phyloP scores from a whole-genome alignment of 495 filamentous ascomycete genomes.

The Neurospora hispaniola region DNA sequence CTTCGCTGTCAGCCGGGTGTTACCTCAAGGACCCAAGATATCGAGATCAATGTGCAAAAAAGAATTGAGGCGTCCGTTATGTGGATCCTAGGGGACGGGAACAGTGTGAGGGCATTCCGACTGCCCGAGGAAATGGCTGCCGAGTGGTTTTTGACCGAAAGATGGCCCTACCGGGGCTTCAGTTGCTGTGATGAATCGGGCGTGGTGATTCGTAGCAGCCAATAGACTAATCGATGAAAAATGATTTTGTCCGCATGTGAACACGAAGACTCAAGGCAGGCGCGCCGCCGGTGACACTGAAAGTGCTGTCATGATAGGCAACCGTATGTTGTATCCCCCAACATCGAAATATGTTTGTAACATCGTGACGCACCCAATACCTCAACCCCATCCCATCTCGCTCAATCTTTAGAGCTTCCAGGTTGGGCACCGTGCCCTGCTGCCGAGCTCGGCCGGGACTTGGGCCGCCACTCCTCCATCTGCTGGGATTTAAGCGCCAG shows the following conservation, averaged over 20 bases:
- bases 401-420: neutral
- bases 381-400: neutral
- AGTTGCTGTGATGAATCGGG: neutral
- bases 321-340: neutral
- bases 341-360: neutral
- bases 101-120: neutral
- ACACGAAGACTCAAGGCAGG: neutral
- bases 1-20: neutral
- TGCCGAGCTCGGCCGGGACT: neutral
- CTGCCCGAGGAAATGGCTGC: neutral
- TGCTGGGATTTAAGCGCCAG: neutral
- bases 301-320: neutral
- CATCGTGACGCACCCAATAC: neutral
- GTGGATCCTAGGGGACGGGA: neutral
- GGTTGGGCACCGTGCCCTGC: neutral
- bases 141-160: no score
- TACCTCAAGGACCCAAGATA: neutral
- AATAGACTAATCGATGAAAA: neutral
- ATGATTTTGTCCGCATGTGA: neutral
- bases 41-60: neutral
- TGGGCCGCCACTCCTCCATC: neutral
- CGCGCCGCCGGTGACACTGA: neutral
- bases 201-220: neutral
- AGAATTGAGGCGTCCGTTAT: neutral
- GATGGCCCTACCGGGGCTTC: neutral